Base-by-base conservation (phyloP, 345 rosid species). In the Eucalyptus leucophloia region DNA sequence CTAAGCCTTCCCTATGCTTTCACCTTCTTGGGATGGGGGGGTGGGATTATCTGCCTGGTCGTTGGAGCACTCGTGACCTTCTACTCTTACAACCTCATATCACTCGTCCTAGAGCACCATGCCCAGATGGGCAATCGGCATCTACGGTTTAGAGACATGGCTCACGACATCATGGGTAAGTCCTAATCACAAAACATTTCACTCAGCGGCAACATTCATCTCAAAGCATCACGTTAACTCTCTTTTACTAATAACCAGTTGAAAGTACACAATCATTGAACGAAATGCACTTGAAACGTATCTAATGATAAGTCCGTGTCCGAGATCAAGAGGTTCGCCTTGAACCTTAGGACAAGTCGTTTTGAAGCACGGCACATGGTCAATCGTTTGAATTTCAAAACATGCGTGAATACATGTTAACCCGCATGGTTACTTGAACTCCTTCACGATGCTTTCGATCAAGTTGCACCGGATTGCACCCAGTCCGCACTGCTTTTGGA, bases 91-190 rank as follows among this genome's bases (percentile, higher is more conserved):
- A 96, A 95, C 30, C 92, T 96, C 88, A 86, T 97, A 30, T 97
- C 99, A 69, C 86, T 95, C 14, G 97, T 97, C 53, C 94, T 97
- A 40, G 96, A 96, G 82, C 99, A 96, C 89, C 92, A 95, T 40
- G 97, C 97, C 91, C 92, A 93, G 0, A 87, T 81, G 89, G 99
- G 96, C 67, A 92, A 91, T 86, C 96, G 99, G 30, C 98, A 95
- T 69, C 96, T 96, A 50, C 95, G 99, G 1, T 97, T 96, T 89
- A 92, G 98, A 86, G 99, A 97, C 92, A 96, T 97, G 97, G 99
- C 99, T 37, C 88, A 90, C 12, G 93, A 97, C 67, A 96, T 97
- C 60, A 88, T 97, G 14, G 99, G 99, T 97, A 91, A 69, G 90
- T 60, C 28, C 80, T 18, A 37, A 23, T 44, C 34, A 42, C 49